Percentiles rank a stretch among this genome's conserved stretches.
phyloP scores from a whole-genome alignment of 169 alveolate species.

The Amoebophrya sp. region DNA sequence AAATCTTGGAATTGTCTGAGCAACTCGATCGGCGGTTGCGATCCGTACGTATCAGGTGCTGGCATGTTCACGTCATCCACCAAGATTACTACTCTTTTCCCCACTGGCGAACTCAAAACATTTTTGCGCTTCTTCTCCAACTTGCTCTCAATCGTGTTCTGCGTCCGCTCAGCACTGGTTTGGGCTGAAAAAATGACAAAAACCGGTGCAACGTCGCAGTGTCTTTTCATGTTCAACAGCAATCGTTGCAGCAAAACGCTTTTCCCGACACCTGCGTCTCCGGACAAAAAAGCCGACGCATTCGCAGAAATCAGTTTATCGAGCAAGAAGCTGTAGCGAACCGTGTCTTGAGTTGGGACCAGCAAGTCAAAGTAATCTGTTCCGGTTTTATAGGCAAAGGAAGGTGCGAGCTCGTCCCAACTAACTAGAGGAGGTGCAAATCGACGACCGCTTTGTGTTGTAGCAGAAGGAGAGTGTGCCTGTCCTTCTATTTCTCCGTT shows the following conservation, averaged over 20 bases:
- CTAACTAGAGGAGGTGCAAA: too few relatives aligned
- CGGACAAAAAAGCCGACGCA: slow-evolving; percentile 43
- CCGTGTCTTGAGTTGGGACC: slow-evolving; percentile 76
- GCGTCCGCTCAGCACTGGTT: slow-evolving; percentile 63
- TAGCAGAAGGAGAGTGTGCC: too few relatives aligned
- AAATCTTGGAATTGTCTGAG: slow-evolving; percentile 80
- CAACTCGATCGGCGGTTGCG: slow-evolving; percentile 84
- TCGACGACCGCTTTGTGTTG: too few relatives aligned
- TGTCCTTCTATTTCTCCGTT: too few relatives aligned
- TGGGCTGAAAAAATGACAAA: slow-evolving; percentile 74
- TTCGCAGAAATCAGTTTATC: slow-evolving; percentile 39
- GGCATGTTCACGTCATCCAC: slow-evolving; percentile 89
- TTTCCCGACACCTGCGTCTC: slow-evolving; percentile 84
- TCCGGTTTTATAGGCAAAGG: too few relatives aligned
- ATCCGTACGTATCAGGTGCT: slow-evolving; percentile 71
- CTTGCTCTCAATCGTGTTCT: slow-evolving; percentile 73
- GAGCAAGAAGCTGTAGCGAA: slow-evolving; percentile 58
- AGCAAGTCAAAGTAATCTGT: too few relatives aligned
- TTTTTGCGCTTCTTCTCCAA: slow-evolving; percentile 64
- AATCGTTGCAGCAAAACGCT: slow-evolving; percentile 68
- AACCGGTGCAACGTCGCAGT: slow-evolving; percentile 56
- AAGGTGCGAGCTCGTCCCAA: too few relatives aligned
- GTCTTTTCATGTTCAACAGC: slow-evolving; percentile 54
- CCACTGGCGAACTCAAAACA: slow-evolving; percentile 78
- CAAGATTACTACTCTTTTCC: slow-evolving; percentile 71